Evolutionary conservation across 2,329 filamentous ascomycete species (phyloP), one percentile per base, ranked within the genome.

Genomic region (Stagonosporopsis tanaceti): DNA sequence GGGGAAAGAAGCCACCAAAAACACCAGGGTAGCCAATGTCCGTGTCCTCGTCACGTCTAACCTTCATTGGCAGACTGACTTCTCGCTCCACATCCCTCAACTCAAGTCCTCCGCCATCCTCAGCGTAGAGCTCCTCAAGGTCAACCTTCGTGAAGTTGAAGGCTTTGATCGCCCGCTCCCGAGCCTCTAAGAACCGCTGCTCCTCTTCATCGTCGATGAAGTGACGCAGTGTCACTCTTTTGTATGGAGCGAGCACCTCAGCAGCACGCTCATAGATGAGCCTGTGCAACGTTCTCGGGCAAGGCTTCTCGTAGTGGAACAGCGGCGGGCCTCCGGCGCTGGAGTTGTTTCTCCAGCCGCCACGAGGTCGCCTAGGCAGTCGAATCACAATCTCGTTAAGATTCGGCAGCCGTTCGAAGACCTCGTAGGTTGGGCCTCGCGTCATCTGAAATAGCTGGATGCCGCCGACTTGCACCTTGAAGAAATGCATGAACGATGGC

Each of bases 211-310:
- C 37, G 17, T 73, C 67, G n/a, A 70, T 54, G 44, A 72, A 72
- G 1, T 58, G 53, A 1, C 42, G 20, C 11, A 72, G 40, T 0
- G 17, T 54, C 15, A 71, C 55, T 11, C 42, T 38, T 1, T 41
- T 14, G 38, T 64, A 63, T 0, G 30, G 34, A 0, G 62, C 65
- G 4, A 73, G 32, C 0, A 54, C 60, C 7, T 63, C 50, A 0
- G 70, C 69, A 2, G 61, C 53, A 2, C 59, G 59, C 51, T 72
- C 70, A 25, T 70, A 74, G 6, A 74, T 69, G 1, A 67, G 22
- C 0, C 68, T 61, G 28, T 68, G 65, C 0, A 74, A 37, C 0
- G 51, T 50, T 2, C 72, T 64, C 0, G 68, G 63, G 20, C 73
- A 75, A 6, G 64, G 57, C 15, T 30, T 54, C 0, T 60, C 46